phyloP scores from a whole-genome alignment of 1,139 yeast genomes.

The Nakaseomyces bracarensis region DNA sequence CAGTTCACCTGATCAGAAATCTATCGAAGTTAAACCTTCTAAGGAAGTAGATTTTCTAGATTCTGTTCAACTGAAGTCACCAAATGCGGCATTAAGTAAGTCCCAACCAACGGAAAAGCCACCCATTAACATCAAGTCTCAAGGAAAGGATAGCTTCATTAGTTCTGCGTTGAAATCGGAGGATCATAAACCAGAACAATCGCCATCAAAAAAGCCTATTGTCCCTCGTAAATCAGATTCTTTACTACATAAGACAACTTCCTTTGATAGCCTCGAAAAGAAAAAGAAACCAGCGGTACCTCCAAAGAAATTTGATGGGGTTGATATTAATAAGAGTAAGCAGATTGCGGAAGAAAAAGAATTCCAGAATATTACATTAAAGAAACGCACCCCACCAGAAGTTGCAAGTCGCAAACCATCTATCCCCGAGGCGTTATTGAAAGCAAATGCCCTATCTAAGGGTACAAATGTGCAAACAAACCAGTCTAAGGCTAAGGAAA shows the following conservation, averaged over 20 bases:
- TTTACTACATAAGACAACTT: slow-evolving; percentile 10
- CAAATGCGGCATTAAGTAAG: slow-evolving; percentile 8
- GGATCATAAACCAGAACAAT: neutral
- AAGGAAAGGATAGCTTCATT: slow-evolving; percentile 20
- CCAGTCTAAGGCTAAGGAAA: neutral
- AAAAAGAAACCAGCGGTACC: slow-evolving; percentile 5
- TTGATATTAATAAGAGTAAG: slow-evolving; percentile 11
- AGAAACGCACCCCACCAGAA: neutral
- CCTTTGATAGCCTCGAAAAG: slow-evolving; percentile 9
- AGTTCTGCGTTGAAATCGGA: slow-evolving; percentile 21
- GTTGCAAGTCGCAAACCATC: slow-evolving; percentile 5
- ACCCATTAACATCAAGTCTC: slow-evolving; percentile 3
- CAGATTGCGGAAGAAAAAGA: neutral
- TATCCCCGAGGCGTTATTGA: slow-evolving; percentile 6
- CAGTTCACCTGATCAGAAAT: neutral
- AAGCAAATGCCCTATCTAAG: neutral
- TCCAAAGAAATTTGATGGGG: slow-evolving; percentile 7
- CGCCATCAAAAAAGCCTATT: slow-evolving; percentile 11
- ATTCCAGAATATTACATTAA: neutral
- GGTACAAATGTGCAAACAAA: neutral
- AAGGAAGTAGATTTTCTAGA: slow-evolving; percentile 19
- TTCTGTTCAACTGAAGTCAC: slow-evolving; percentile 17
- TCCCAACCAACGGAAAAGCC: no score
- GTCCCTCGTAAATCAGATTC: slow-evolving; percentile 20
- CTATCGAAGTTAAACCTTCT: slow-evolving; percentile 1